Evolutionary conservation across 116 monocot genomes (phyloP), one percentile per base, ranked within the genome.

Genomic region (Iris pallida): DNA sequence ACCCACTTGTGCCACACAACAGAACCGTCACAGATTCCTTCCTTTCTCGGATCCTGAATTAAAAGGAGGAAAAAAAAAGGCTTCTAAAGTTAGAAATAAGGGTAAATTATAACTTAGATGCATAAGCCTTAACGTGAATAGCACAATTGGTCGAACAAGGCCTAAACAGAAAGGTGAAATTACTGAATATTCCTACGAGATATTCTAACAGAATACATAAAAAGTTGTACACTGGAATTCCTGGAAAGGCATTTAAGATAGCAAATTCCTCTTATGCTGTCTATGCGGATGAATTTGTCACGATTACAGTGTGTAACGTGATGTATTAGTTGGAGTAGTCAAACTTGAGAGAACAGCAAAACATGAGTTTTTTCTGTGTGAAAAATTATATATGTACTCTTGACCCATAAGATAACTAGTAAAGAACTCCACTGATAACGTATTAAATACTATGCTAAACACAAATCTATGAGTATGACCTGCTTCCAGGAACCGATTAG

Each of bases 31-130:
- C n/a, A n/a, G n/a, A n/a, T n/a, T n/a, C n/a, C n/a, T n/a, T n/a
- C n/a, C n/a, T n/a, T n/a, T n/a, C n/a, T n/a, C n/a, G n/a, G n/a
- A n/a, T n/a, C n/a, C n/a, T n/a, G n/a, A n/a, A n/a, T n/a, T n/a
- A n/a, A n/a, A n/a, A n/a, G n/a, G n/a, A n/a, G n/a, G n/a, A n/a
- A n/a, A n/a, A n/a, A n/a, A n/a, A n/a, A n/a, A n/a, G n/a, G n/a
- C n/a, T n/a, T n/a, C n/a, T n/a, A n/a, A n/a, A n/a, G n/a, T n/a
- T n/a, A n/a, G n/a, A n/a, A n/a, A n/a, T n/a, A n/a, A n/a, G n/a
- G n/a, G n/a, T n/a, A n/a, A n/a, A n/a, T 97, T n/a, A 3, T 13
- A 14, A 42, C 13, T 48, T 6, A 48, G 9, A 48, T 6, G 9
- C 5, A 9, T 48, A 5, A 9, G 47, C 9, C 47, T 48, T 48